A percentile compares a stretch with the other conserved stretches of the same genome.
Evolutionary conservation across 768 basidiomycete genomes (phyloP).

Genomic region (Tulasnella sp.): DNA sequence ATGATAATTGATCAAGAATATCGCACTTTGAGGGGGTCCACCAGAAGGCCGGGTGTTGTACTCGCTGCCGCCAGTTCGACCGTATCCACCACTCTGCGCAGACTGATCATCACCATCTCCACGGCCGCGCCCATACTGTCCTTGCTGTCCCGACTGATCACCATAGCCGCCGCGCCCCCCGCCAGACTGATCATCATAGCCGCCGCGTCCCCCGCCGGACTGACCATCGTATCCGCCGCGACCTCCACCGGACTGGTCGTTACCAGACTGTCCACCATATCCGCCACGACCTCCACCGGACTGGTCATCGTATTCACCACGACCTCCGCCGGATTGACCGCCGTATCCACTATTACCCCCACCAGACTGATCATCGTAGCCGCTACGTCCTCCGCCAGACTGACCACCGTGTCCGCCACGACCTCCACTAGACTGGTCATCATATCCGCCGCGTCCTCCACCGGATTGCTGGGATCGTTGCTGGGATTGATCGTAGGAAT

Average conservation of each 20-base stretch:
- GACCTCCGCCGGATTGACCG: background rate
- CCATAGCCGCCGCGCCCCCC: background rate
- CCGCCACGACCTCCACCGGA: background rate
- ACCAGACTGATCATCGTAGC: background rate
- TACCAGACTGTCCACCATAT: background rate
- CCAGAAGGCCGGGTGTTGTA: background rate
- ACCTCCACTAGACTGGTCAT: background rate
- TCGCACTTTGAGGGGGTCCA: background rate
- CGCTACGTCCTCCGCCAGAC: background rate
- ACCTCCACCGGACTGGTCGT: background rate
- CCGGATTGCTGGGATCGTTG: background rate
- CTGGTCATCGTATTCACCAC: background rate
- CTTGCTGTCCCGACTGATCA: background rate
- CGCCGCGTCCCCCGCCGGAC: background rate
- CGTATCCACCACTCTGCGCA: background rate
- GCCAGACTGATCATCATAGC: background rate
- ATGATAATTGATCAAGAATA: too few relatives aligned
- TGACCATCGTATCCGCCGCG: background rate
- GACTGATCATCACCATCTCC: background rate
- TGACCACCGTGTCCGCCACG: background rate
- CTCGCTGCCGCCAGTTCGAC: constrained; percentile 3
- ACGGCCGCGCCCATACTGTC: background rate
- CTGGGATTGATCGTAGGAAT: background rate
- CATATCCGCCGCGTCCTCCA: background rate
- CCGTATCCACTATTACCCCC: background rate